These are phyloP conservation scores for Candida buenavistaensis DNA, from an alignment of 1,139 yeast genomes.

Conservation along the genomic window DNA sequence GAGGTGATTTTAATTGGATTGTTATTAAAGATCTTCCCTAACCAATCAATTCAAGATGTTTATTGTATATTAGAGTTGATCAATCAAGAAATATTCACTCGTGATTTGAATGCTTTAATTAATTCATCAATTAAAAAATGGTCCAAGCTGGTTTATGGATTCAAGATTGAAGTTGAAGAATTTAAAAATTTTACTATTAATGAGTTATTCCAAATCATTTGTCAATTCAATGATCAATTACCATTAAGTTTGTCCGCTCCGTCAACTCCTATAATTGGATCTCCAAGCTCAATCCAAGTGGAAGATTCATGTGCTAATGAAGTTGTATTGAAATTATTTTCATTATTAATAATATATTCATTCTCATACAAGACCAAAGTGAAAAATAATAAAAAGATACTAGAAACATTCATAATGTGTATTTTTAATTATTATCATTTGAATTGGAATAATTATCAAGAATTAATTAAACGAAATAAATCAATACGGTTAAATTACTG, in stretches of 20 bases:
- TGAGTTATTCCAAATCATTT: conserved; percentile 34
- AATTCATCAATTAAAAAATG: conserved; percentile 24
- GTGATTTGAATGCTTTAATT: conserved; percentile 28
- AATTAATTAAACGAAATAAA: conserved; percentile 34
- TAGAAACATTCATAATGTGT: conserved; percentile 36
- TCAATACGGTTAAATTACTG: conserved; percentile 41
- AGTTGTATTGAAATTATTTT: conserved; percentile 32
- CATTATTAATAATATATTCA: conserved; percentile 38
- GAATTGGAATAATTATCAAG: conserved; percentile 41
- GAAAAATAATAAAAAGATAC: conserved; percentile 31
- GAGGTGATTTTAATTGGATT: conserved; percentile 43
- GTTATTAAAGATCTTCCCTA: conserved; percentile 31
- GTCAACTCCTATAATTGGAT: conserved; percentile 36
- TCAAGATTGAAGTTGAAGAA: conserved; percentile 28
- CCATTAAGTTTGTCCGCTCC: conserved; percentile 50
- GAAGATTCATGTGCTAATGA: conserved; percentile 24
- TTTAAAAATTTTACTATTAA: conserved; percentile 34
- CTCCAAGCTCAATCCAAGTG: not conserved
- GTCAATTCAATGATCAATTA: conserved; percentile 41
- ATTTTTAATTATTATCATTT: conserved; percentile 43
- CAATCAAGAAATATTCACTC: conserved; percentile 32
- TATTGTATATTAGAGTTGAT: conserved; percentile 35
- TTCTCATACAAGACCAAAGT: conserved; percentile 33
- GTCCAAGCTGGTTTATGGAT: conserved; percentile 24
- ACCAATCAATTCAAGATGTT: conserved; percentile 25